These are phyloP conservation scores for Colletotrichum tropicale DNA, from an alignment of 2,329 filamentous ascomycete species.

Conservation along the genomic window DNA sequence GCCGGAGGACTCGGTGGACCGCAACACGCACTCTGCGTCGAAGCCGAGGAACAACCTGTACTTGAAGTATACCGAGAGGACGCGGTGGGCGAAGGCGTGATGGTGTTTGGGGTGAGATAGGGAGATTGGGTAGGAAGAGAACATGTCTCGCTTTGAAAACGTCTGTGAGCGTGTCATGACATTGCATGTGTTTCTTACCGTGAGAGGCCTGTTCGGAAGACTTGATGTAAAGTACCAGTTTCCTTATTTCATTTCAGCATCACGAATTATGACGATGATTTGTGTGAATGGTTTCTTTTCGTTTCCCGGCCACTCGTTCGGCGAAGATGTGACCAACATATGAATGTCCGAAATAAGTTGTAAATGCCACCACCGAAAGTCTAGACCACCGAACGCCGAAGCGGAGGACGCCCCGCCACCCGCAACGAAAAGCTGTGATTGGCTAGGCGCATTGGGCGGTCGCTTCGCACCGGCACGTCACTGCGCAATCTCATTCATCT, in stretches of 20 bases:
- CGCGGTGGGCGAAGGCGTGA: neutral
- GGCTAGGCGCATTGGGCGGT: neutral
- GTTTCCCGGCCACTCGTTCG: neutral
- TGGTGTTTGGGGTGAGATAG: neutral
- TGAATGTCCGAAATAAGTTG: neutral
- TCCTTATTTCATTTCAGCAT: rapidly evolving
- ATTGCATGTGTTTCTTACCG: neutral
- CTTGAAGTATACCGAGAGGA: slow-evolving; percentile 36
- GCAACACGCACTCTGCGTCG: slow-evolving; percentile 39
- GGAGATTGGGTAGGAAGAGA: neutral
- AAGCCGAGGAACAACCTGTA: slow-evolving; percentile 39
- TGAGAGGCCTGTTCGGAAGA: too few species aligned
- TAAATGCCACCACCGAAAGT: neutral
- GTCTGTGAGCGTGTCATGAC: neutral
- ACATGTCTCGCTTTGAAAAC: neutral
- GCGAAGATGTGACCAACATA: neutral
- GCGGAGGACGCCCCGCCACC: neutral
- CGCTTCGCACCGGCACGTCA: neutral
- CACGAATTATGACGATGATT: neutral
- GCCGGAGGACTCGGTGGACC: slow-evolving; percentile 33
- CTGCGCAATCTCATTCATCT: neutral
- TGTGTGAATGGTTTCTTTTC: neutral
- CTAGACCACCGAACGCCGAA: slow-evolving; percentile 13
- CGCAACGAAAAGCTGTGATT: neutral
- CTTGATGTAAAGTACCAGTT: neutral